phyloP scores from a whole-genome alignment of 257 asterid genomes.

The Nicotiana otophora region DNA sequence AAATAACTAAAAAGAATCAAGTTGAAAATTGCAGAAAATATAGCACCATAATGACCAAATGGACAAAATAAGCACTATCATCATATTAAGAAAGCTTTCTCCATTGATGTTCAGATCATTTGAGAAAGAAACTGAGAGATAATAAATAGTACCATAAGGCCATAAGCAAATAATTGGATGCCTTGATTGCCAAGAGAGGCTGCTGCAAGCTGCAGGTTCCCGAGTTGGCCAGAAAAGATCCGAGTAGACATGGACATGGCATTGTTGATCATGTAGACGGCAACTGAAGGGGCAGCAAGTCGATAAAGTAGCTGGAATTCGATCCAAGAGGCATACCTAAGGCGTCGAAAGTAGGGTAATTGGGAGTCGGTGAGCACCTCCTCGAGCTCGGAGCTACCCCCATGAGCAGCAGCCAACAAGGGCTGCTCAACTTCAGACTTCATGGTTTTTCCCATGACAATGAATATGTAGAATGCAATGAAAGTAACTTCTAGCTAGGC shows the following conservation, averaged over 20 bases:
- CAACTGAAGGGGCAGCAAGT: conserved; percentile 35
- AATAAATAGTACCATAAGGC: conserved; percentile 27
- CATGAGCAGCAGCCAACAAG: neutral
- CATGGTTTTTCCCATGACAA: neutral
- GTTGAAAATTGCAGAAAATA: too few species aligned
- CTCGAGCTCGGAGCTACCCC: conserved; percentile 29
- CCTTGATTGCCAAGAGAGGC: conserved; percentile 39
- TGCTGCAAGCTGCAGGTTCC: conserved; percentile 35
- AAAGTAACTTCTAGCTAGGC: neutral
- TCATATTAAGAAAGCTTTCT: too few species aligned
- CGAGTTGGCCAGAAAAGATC: conserved; percentile 36
- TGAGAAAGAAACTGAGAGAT: neutral
- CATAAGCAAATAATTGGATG: conserved; percentile 31
- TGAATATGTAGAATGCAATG: neutral
- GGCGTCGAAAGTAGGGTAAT: conserved; percentile 17
- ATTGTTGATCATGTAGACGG: conserved; percentile 33
- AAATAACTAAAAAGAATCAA: too few species aligned
- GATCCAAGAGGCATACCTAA: conserved; percentile 25
- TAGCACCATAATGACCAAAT: too few species aligned
- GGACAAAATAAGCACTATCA: too few species aligned
- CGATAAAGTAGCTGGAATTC: conserved; percentile 26
- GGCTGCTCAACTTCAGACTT: neutral
- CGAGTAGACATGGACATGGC: conserved; percentile 34
- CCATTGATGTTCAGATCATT: too few species aligned
- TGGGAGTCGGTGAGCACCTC: conserved; percentile 26